Percentiles rank a stretch among this genome's conserved stretches.
Conservation (phyloP, 805 yeast genomes). For the Yarrowia alimentaria region DNA sequence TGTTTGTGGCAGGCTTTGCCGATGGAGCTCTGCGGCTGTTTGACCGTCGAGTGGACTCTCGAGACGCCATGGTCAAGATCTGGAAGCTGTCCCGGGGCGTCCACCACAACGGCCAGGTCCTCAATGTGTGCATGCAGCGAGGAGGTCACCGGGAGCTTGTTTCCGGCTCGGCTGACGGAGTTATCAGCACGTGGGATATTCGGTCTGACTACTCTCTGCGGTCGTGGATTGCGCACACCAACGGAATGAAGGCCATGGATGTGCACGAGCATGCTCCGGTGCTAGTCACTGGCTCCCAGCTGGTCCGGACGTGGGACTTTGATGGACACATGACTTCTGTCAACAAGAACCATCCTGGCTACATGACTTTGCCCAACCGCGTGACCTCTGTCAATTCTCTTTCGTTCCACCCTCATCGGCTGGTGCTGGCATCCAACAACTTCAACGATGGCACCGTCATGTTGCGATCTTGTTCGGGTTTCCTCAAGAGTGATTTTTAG, state of each 20-base stretch:
- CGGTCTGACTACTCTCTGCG: conserved; percentile 69
- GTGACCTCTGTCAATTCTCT: conserved; percentile 59
- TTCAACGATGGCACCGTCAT: conserved; percentile 26
- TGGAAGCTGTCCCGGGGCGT: conserved; percentile 51
- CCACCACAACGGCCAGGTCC: conserved; percentile 54
- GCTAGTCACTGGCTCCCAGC: conserved; percentile 80
- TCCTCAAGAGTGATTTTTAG: conserved; percentile 10
- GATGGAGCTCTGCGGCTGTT: conserved; percentile 88
- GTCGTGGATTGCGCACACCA: conserved; percentile 55
- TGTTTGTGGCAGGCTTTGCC: conserved; percentile 86
- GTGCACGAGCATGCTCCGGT: conserved; percentile 97
- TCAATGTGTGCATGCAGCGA: conserved; percentile 89
- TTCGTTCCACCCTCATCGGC: conserved; percentile 87
- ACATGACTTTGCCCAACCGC: conserved; percentile 38
- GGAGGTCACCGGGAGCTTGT: conserved; percentile 92
- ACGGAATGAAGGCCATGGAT: conserved; percentile 62
- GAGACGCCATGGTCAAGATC: conserved; percentile 79
- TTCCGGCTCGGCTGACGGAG: conserved; percentile 76
- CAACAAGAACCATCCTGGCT: conserved; percentile 49
- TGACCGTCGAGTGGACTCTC: conserved; percentile 79
- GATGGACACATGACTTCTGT: conserved; percentile 69
- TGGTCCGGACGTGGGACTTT: conserved; percentile 80
- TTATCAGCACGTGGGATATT: conserved; percentile 87
- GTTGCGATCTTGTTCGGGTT: conserved; percentile 19
- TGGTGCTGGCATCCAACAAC: conserved; percentile 86